Conservation (phyloP, 176 grass and related monocot species). For the Musa schizocarpa region DNA sequence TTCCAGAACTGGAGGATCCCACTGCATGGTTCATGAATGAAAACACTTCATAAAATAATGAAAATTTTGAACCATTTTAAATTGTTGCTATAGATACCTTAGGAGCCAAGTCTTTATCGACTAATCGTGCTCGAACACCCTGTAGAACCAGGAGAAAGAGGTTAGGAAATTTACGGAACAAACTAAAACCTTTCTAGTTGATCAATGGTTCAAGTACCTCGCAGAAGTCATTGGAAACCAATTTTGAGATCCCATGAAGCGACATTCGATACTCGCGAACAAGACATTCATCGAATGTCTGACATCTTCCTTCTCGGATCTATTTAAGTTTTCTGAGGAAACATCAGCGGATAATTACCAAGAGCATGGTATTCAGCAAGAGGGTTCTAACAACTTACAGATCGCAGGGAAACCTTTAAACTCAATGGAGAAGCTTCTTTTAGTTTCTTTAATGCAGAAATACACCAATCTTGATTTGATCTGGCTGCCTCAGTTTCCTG, state of each 20-base stretch:
- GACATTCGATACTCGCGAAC: conserved; percentile 90
- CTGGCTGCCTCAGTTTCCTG: conserved; percentile 75
- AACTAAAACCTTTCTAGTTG: background rate
- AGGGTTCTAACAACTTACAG: conserved; percentile 38
- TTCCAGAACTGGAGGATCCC: conserved; percentile 77
- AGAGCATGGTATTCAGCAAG: conserved; percentile 1
- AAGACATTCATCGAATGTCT: conserved; percentile 92
- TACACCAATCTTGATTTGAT: conserved; percentile 83
- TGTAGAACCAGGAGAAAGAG: conserved; percentile 11
- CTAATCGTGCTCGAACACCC: conserved; percentile 73
- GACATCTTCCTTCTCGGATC: conserved; percentile 81
- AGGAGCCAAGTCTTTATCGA: conserved; percentile 57
- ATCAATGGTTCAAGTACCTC: conserved; percentile 42
- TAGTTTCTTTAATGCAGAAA: conserved; percentile 77
- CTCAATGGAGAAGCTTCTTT: conserved; percentile 84
- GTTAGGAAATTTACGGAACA: background rate
- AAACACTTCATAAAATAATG: background rate
- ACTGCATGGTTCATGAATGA: conserved; percentile 30
- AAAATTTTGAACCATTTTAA: background rate
- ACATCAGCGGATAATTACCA: conserved; percentile 15
- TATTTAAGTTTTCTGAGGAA: conserved; percentile 22
- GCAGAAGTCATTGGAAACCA: conserved; percentile 59
- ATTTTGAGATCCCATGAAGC: conserved; percentile 50
- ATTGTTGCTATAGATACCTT: conserved; percentile 47
- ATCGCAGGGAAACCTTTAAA: conserved; percentile 78